Evolutionary conservation across 345 rosid genomes (phyloP).

Genomic region (Geranium rotundifolium): DNA sequence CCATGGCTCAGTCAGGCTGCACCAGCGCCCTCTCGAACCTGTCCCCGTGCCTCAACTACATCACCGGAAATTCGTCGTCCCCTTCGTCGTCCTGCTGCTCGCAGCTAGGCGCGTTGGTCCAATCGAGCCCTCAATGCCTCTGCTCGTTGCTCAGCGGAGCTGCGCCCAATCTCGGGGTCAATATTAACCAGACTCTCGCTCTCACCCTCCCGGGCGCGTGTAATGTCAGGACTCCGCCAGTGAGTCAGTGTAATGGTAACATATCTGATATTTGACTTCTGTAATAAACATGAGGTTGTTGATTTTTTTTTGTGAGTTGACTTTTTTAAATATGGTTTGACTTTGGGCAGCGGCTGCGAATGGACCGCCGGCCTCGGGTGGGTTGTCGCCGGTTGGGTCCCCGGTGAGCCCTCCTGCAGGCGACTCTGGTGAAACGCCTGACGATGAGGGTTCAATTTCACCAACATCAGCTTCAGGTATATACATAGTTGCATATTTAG

Average conservation of each 20-base stretch:
- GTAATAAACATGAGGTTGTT: too few relatives aligned
- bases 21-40: slow-evolving; percentile 24
- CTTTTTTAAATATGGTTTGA: too few relatives aligned
- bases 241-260: slow-evolving; percentile 37
- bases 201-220: slow-evolving; percentile 39
- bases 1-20: slow-evolving; percentile 35
- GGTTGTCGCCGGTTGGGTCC: neutral
- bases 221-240: slow-evolving; percentile 41
- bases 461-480: neutral
- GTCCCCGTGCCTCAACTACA: slow-evolving; percentile 34
- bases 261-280: too few relatives aligned
- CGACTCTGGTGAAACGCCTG: neutral
- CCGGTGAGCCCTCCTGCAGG: neutral
- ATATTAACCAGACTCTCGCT: slow-evolving; percentile 43
- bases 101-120: slow-evolving; percentile 33
- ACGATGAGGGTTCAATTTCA: neutral
- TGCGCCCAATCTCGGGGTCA: slow-evolving; percentile 26
- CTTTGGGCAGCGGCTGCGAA: neutral
- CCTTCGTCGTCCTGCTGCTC: slow-evolving; percentile 52
- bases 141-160: slow-evolving; percentile 28
- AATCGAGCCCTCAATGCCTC: slow-evolving; percentile 39
- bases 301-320: too few relatives aligned
- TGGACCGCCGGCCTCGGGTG: neutral
- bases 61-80: slow-evolving; percentile 26
- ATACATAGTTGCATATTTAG: too few relatives aligned